phyloP scores from a whole-genome alignment of 768 basidiomycete species.

The Tubosaeta sp. region DNA sequence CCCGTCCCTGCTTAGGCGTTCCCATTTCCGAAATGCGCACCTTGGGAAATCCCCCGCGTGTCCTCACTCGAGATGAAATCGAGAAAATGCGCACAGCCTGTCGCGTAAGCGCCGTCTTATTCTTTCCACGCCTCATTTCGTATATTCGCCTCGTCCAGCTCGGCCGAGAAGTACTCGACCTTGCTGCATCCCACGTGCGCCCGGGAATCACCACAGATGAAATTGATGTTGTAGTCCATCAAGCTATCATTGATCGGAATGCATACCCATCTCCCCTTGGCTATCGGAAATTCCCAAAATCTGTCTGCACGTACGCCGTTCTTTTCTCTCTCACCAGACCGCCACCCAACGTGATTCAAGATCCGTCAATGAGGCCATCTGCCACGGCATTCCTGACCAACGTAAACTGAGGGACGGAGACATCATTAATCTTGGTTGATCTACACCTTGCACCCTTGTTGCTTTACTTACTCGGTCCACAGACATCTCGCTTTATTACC shows the following conservation, averaged over 20 bases:
- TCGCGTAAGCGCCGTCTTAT: conserved; percentile 50
- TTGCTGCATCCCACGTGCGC: conserved; percentile 77
- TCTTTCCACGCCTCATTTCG: not conserved
- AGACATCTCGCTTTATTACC: conserved; percentile 81
- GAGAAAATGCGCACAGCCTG: conserved; percentile 88
- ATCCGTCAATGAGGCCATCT: conserved; percentile 93
- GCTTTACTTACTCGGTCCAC: conserved; percentile 14
- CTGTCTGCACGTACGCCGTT: conserved; percentile 83
- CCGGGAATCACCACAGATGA: conserved; percentile 97
- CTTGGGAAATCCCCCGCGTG: conserved; percentile 57
- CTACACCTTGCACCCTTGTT: conserved; percentile 6
- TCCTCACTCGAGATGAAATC: conserved; percentile 71
- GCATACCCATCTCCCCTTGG: conserved; percentile 93
- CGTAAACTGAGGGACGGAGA: conserved; percentile 85
- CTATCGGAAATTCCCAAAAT: conserved; percentile 91
- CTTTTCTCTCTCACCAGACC: conserved; percentile 1
- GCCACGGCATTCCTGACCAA: conserved; percentile 94
- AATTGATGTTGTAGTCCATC: conserved; percentile 90
- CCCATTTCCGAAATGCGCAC: conserved; percentile 57
- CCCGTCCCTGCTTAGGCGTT: conserved; percentile 39
- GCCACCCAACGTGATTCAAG: conserved; percentile 34
- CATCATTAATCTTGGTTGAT: conserved; percentile 88
- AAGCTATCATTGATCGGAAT: conserved; percentile 84
- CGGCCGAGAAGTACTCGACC: conserved; percentile 87
- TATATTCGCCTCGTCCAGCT: conserved; percentile 45